Percentiles rank a stretch among this genome's conserved stretches.
These are phyloP conservation scores for Cutaneotrichosporon daszewskae DNA, from an alignment of 1,284 basidiomycete genomes.

Conservation along the genomic window DNA sequence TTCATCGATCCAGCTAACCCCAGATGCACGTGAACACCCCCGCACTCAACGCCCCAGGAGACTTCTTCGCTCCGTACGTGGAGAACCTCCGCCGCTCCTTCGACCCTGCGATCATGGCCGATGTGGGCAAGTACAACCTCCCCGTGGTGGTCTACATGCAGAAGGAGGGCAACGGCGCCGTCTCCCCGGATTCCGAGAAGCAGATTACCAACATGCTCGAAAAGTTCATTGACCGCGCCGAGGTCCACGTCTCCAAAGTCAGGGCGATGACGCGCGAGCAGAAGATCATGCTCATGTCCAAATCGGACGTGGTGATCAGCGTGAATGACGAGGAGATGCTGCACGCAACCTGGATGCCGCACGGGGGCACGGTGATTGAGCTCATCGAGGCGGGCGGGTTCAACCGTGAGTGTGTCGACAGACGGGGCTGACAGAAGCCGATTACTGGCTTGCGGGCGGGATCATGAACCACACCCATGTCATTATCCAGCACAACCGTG, in stretches of 20 bases:
- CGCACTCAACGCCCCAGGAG: constrained; percentile 11
- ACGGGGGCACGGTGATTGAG: constrained; percentile 24
- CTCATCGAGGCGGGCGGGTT: constrained; percentile 28
- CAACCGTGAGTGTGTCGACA: constrained; percentile 16
- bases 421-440: too few relatives aligned
- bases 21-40: constrained; percentile 41
- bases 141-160: constrained; percentile 39
- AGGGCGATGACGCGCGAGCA: constrained; percentile 29
- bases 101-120: constrained; percentile 24
- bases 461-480: too few relatives aligned
- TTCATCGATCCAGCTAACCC: not conserved
- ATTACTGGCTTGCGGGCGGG: too few relatives aligned
- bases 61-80: constrained; percentile 33
- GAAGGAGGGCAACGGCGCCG: constrained; percentile 18
- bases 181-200: not conserved
- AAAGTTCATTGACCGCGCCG: constrained; percentile 31
- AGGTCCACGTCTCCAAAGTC: constrained; percentile 37
- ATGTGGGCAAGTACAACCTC: constrained; percentile 15
- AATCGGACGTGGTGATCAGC: constrained; percentile 35
- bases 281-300: constrained; percentile 30
- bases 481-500: too few relatives aligned
- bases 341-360: constrained; percentile 33
- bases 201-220: constrained; percentile 16
- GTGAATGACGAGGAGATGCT: constrained; percentile 31
- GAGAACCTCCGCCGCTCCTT: too few relatives aligned